A percentile compares a stretch with the other conserved stretches of the same genome.
phyloP scores from a whole-genome alignment of 768 basidiomycete genomes.

The Cystofilobasidium capitatum region DNA sequence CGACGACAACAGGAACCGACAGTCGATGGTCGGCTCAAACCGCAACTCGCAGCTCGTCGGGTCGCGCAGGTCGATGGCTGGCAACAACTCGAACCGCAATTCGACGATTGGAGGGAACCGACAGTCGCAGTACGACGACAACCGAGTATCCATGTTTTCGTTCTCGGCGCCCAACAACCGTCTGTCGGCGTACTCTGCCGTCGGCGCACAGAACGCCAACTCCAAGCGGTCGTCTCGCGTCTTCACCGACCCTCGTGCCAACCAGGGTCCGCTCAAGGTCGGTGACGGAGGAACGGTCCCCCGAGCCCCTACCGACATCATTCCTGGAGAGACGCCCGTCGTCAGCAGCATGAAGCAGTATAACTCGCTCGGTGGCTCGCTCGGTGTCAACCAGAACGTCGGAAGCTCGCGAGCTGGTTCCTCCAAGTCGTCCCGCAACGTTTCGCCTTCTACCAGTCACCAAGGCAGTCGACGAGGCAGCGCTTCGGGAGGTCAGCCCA shows the following conservation, averaged over 20 bases:
- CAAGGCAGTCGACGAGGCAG: not conserved
- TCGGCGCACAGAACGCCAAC: not conserved
- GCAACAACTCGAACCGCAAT: not conserved
- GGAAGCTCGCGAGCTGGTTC: too few relatives aligned
- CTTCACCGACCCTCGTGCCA: not conserved
- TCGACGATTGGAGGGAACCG: not conserved
- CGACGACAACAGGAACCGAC: not conserved
- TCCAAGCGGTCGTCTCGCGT: not conserved
- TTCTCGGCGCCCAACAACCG: not conserved
- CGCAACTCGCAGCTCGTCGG: constrained; percentile 5
- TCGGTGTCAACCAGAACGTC: not conserved
- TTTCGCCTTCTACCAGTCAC: not conserved
- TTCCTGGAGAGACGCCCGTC: constrained; percentile 19
- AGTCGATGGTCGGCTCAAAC: not conserved
- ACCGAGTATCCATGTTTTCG: not conserved
- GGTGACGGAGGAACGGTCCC: constrained; percentile 10
- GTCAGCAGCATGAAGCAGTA: constrained; percentile 10
- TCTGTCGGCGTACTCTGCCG: not conserved
- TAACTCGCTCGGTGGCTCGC: constrained; percentile 8
- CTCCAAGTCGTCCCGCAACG: not conserved
- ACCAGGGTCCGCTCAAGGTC: not conserved
- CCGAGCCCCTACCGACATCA: constrained; percentile 5
- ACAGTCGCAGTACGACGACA: not conserved
- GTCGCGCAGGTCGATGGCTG: not conserved
- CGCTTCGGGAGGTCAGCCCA: too few relatives aligned